phyloP scores from a whole-genome alignment of 805 yeast species.

The Candida wancherniae region DNA sequence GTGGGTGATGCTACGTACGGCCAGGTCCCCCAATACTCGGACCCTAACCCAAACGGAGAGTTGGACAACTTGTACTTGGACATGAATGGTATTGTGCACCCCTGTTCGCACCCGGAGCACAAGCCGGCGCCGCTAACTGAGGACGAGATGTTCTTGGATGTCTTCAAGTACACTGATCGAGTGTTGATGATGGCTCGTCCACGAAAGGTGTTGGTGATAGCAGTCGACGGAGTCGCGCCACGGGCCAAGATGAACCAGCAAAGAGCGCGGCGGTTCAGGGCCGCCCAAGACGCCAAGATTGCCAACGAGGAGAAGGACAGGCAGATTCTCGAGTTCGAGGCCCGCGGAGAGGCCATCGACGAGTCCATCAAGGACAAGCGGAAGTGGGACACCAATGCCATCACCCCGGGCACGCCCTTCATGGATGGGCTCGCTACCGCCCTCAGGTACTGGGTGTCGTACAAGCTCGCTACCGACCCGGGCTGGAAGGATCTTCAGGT shows the following conservation, averaged over 20 bases:
- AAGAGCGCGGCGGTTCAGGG: conserved; percentile 85
- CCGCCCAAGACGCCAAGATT: conserved; percentile 85
- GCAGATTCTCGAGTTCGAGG: conserved; percentile 53
- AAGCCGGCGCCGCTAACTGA: conserved; percentile 95
- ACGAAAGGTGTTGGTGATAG: conserved; percentile 84
- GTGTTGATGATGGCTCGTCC: conserved; percentile 94
- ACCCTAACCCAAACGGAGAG: conserved; percentile 93
- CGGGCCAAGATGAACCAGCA: conserved; percentile 98
- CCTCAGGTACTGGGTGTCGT: conserved; percentile 87
- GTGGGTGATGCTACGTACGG: conserved; percentile 42
- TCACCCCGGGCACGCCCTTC: conserved; percentile 98
- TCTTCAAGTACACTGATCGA: conserved; percentile 87
- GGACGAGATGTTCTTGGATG: conserved; percentile 93
- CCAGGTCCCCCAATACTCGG: conserved; percentile 43
- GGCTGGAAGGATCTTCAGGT: conserved; percentile 91
- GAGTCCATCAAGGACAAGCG: conserved; percentile 67
- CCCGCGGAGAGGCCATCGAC: conserved; percentile 71
- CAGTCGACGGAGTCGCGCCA: conserved; percentile 99
- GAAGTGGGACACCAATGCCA: conserved; percentile 93
- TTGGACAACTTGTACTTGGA: conserved; percentile 89
- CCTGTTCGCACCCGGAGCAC: conserved; percentile 97
- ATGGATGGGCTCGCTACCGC: conserved; percentile 86
- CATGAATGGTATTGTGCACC: conserved; percentile 99
- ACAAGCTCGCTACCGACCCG: conserved; percentile 81
- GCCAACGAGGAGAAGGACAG: conserved; percentile 66